Evolutionary conservation across 2,329 filamentous ascomycete genomes (phyloP).

Genomic region (Neopestalotiopsis clavispora): DNA sequence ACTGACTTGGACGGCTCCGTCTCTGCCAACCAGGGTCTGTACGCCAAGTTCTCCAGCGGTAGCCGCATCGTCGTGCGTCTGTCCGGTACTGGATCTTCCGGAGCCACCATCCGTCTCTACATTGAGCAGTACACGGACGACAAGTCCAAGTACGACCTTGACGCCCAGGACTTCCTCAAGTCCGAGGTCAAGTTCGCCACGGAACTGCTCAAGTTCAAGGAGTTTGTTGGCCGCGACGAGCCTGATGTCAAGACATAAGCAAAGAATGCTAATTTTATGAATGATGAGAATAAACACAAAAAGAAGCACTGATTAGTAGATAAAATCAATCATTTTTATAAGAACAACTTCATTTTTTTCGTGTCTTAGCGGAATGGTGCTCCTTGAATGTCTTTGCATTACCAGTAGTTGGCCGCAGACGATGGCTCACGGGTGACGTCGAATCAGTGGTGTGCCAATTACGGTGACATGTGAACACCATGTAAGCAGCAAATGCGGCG

Average conservation of each 20-base stretch:
- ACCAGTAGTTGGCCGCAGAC: too few relatives aligned
- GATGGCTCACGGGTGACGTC: too few relatives aligned
- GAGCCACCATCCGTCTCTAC: conserved; percentile 95
- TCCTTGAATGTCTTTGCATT: too few relatives aligned
- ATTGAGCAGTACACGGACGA: conserved; percentile 94
- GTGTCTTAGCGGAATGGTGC: background rate
- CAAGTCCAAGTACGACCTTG: conserved; percentile 74
- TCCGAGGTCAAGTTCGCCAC: conserved; percentile 87
- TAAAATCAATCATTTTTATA: conserved; percentile 2
- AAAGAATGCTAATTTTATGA: background rate
- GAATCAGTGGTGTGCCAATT: too few relatives aligned
- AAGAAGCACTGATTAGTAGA: conserved; percentile 3
- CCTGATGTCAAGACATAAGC: conserved; percentile 95
- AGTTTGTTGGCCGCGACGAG: conserved; percentile 89
- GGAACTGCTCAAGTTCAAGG: conserved; percentile 87
- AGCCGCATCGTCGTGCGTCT: conserved; percentile 94
- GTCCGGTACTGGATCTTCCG: conserved; percentile 92
- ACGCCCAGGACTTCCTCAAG: conserved; percentile 93
- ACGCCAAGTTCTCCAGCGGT: conserved; percentile 90
- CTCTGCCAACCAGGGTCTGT: conserved; percentile 94
- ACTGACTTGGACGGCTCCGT: conserved; percentile 98
- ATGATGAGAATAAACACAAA: background rate
- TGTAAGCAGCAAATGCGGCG: too few relatives aligned
- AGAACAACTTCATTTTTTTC: background rate
- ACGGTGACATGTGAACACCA: too few relatives aligned